Base-by-base conservation (phyloP, 2,329 filamentous ascomycete genomes). In the Stenocarpella maydis region DNA sequence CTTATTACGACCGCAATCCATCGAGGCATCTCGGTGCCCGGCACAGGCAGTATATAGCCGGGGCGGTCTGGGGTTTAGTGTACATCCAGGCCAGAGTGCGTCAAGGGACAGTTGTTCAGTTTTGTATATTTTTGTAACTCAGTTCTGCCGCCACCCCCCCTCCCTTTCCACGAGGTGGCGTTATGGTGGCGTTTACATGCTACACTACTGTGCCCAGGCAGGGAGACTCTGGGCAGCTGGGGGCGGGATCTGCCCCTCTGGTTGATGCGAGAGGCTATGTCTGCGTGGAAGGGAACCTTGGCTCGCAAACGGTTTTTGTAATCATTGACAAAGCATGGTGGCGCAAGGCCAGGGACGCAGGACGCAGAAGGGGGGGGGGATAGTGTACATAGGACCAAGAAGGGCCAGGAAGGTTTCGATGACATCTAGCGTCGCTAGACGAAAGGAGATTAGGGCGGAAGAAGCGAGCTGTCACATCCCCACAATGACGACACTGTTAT, bases 381-480 rank as follows among this genome's bases (percentile, higher is more conserved):
- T n/a, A n/a, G n/a, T n/a, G 6, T 37, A 37, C 7, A 34, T 31
- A 47, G 39, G 12, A 45, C 12, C 58, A 47, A 61, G 26, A 19
- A 17, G 19, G 14, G 24, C 19, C 58, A 21, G 58, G 41, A 41
- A 61, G 58, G 58, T 61, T 61, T 63, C 41, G 58, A 17, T 63
- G 58, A 63, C 58, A 49, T 49, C 58, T 63, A 41, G 43, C 58
- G 58, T 63, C 58, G 58, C 41, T 63, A 43, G 58, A 49, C 58
- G 28, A 49, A 63, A 49, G 28, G 58, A 63, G 58, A 43, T 10
- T 63, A 63, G 58, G 58, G 58, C 21, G 14, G 28, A 63, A 37
- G 58, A 63, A 63, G 58, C 58, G 58, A 63, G 58, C 58, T 63
- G 58, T 63, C 58, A 63, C 26, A 37, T 63, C 58, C 58, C 58